Evolutionary conservation across 805 yeast genomes (phyloP).

Genomic region (Saccharomycopsis amapae): DNA sequence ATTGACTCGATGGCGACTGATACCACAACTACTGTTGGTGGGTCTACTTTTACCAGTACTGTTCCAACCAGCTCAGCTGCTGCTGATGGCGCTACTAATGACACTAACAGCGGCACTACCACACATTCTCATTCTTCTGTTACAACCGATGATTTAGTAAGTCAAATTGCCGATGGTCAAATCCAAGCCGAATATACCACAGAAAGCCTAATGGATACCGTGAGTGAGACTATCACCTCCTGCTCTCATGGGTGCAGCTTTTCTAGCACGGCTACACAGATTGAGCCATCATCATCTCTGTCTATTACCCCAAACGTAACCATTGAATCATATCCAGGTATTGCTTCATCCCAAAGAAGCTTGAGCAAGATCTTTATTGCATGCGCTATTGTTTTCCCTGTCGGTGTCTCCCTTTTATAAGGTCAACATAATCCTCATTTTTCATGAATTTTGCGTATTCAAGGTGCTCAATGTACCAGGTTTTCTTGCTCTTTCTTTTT

Average conservation of each 20-base stretch:
- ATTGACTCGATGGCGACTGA: slow-evolving; percentile 22
- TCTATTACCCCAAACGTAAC: too few relatives aligned
- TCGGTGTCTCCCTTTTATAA: too few relatives aligned
- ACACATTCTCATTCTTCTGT: slow-evolving; percentile 14
- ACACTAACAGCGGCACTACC: slow-evolving; percentile 1
- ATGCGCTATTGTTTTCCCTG: too few relatives aligned
- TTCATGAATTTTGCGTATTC: too few relatives aligned
- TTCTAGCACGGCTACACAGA: too few relatives aligned
- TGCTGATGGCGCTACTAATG: slow-evolving; percentile 1
- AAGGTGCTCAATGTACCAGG: too few relatives aligned
- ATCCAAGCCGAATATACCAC: slow-evolving; percentile 22
- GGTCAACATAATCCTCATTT: too few relatives aligned
- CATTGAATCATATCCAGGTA: too few relatives aligned
- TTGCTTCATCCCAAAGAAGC: too few relatives aligned
- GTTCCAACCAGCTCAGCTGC: slow-evolving; percentile 22
- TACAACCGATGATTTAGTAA: slow-evolving; percentile 12
- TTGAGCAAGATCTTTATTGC: too few relatives aligned
- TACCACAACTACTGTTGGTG: slow-evolving; percentile 13
- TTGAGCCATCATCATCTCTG: too few relatives aligned
- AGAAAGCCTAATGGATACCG: background rate
- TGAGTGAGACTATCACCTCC: slow-evolving; percentile 8
- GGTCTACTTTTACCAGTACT: slow-evolving; percentile 11
- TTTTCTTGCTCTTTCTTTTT: too few relatives aligned
- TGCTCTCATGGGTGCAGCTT: slow-evolving; percentile 9
- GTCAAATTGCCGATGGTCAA: slow-evolving; percentile 18